These are phyloP conservation scores for Fusarium zealandicum DNA, from an alignment of 2,329 filamentous ascomycete species.

Conservation along the genomic window DNA sequence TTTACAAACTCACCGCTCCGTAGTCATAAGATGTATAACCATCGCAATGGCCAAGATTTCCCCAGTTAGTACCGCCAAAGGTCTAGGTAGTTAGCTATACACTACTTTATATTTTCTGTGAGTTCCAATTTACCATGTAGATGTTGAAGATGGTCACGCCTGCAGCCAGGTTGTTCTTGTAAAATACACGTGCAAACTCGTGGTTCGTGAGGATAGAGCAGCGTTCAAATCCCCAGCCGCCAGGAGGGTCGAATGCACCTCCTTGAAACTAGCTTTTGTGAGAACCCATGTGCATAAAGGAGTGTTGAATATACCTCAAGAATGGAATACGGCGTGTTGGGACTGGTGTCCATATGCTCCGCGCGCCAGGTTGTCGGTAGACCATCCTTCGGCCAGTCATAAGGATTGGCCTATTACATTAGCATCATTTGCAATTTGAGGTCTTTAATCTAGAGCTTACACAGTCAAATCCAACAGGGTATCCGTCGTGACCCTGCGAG, in stretches of 20 bases:
- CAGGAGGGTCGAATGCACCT: slow-evolving; percentile 77
- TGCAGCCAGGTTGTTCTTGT: slow-evolving; percentile 76
- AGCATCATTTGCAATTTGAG: neutral
- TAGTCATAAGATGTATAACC: slow-evolving; percentile 68
- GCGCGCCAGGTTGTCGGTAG: slow-evolving; percentile 57
- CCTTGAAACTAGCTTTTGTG: slow-evolving; percentile 64
- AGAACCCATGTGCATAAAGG: accelerated
- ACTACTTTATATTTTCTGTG: neutral
- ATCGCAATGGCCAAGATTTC: slow-evolving; percentile 74
- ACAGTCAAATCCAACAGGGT: slow-evolving; percentile 68
- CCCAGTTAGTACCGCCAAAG: slow-evolving; percentile 85
- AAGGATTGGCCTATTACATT: slow-evolving; percentile 54
- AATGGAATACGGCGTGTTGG: slow-evolving; percentile 70
- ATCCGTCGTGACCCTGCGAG: slow-evolving; percentile 64
- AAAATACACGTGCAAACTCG: slow-evolving; percentile 81
- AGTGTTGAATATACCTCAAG: slow-evolving; percentile 41
- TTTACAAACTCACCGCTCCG: slow-evolving; percentile 47
- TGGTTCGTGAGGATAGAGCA: slow-evolving; percentile 72
- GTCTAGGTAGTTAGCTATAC: slow-evolving; percentile 50
- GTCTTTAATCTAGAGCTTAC: slow-evolving; percentile 18
- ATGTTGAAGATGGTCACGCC: slow-evolving; percentile 73
- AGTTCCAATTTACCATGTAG: slow-evolving; percentile 67
- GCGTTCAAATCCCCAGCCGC: slow-evolving; percentile 71
- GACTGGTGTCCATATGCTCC: slow-evolving; percentile 66
- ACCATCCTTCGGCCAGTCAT: slow-evolving; percentile 42